These are phyloP conservation scores for Candida sithepensis DNA, from an alignment of 805 yeast genomes.

Conservation along the genomic window DNA sequence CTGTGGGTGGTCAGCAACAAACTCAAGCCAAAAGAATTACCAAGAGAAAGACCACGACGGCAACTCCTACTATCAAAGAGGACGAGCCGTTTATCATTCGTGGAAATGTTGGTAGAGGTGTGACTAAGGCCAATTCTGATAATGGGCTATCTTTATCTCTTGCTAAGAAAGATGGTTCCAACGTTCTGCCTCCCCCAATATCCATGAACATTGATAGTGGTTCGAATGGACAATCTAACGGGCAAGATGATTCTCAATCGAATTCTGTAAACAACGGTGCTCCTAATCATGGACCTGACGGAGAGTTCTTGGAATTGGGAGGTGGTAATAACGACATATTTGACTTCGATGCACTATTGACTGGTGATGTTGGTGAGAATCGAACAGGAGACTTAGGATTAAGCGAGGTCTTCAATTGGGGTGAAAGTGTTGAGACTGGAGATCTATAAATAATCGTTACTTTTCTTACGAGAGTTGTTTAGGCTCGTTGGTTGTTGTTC, in stretches of 20 bases:
- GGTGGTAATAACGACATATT: slow-evolving; percentile 37
- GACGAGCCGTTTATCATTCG: slow-evolving; percentile 19
- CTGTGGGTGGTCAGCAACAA: not conserved
- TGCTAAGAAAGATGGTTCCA: slow-evolving; percentile 1
- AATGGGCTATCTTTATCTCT: not conserved
- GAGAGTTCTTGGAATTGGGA: slow-evolving; percentile 25
- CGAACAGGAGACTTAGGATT: slow-evolving; percentile 29
- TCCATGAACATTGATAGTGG: not conserved
- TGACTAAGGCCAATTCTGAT: not conserved
- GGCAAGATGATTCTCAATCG: not conserved
- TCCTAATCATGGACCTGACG: not conserved
- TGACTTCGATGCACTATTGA: slow-evolving; percentile 42
- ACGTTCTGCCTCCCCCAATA: not conserved
- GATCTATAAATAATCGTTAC: slow-evolving; percentile 24
- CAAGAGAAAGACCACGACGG: slow-evolving; percentile 21
- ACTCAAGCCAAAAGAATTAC: slow-evolving; percentile 13
- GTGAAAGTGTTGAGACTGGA: slow-evolving; percentile 39
- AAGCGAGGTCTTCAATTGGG: slow-evolving; percentile 36
- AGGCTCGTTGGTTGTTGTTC: no score
- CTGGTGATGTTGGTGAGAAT: slow-evolving; percentile 34
- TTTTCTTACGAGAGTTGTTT: no score
- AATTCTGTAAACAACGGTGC: not conserved
- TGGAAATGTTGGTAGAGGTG: not conserved
- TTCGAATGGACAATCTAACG: not conserved
- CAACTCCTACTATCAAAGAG: slow-evolving; percentile 27